Percentiles rank a stretch among this genome's conserved stretches.
phyloP scores from a whole-genome alignment of 805 yeast genomes.

The Candida ortonii region DNA sequence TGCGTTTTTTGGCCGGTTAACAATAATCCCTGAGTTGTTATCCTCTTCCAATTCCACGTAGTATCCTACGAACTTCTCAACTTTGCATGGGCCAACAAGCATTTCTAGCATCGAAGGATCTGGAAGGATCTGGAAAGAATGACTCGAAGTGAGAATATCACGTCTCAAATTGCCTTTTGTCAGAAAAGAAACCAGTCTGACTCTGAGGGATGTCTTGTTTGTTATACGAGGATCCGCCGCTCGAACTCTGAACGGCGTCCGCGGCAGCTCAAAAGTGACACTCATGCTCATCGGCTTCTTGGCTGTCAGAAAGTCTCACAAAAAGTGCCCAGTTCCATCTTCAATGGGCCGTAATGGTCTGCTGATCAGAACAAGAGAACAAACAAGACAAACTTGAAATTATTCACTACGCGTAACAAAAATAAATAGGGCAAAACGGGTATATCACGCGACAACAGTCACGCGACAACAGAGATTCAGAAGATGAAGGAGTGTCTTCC shows the following conservation, averaged over 20 bases:
- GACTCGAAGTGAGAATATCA: not conserved
- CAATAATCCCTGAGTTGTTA: not conserved
- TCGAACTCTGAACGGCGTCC: slow-evolving; percentile 2
- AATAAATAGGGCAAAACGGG: too few relatives aligned
- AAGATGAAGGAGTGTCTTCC: slow-evolving; percentile 20
- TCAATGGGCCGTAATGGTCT: too few relatives aligned
- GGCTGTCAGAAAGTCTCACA: too few relatives aligned
- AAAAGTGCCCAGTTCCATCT: not conserved
- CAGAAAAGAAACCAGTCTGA: slow-evolving; percentile 8
- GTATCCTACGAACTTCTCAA: slow-evolving; percentile 8
- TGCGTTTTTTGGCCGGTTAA: slow-evolving; percentile 2
- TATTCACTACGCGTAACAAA: slow-evolving; percentile 1
- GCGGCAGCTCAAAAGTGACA: not conserved
- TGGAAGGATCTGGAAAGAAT: slow-evolving; percentile 7
- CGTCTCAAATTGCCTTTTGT: slow-evolving; percentile 2
- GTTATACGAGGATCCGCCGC: slow-evolving; percentile 1
- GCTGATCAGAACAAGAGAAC: too few relatives aligned
- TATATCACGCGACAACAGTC: not conserved
- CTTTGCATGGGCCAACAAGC: not conserved
- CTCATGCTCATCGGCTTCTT: not conserved
- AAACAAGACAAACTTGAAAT: too few relatives aligned
- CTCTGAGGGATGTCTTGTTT: slow-evolving; percentile 1
- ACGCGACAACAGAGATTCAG: slow-evolving; percentile 3
- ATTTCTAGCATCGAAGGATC: slow-evolving; percentile 4
- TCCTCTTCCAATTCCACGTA: slow-evolving; percentile 2